Base-by-base conservation (phyloP, 2,329 filamentous ascomycete genomes). In the Geosmithia flava region DNA sequence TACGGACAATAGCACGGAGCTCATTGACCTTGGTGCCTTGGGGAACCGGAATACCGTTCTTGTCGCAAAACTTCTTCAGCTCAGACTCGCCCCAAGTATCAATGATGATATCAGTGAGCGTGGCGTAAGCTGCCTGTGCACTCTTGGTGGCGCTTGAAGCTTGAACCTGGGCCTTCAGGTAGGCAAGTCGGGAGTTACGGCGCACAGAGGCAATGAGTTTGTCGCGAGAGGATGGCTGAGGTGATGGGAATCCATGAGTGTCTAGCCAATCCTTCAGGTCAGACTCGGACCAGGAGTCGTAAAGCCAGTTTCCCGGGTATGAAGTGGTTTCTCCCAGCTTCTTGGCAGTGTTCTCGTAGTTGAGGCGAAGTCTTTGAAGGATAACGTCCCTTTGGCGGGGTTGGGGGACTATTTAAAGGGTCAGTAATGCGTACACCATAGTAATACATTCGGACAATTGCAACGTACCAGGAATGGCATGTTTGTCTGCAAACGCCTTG, bases 251-350 rank as follows among this genome's bases (percentile, higher is more conserved):
- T 47, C 93, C 93, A 55, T 88, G 81, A 55, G 84, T 83, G 59
- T 97, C 93, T 44, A 96, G 83, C 85, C 87, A 98, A 55, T 86
- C 78, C 74, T 97, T 97, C 53, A 95, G 70, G 46, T 96, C 91
- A 54, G 90, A 96, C 54, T 95, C 87, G 47, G 86, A 83, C 93
- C 93, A 98, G 7, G 83, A 75, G 51, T 82, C 76, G 62, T 96
- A 98, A 42, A 97, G 71, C 93, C 93, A 97, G 69, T 96, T 81
- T 40, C 93, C 93, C 33, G 93, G 93, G 61, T 97, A 97, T n/a
- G 80, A 69, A 47, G 79, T 70, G 15, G 87, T 84, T 67, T 96
- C 84, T 51, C 87, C 87, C 11, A 64, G 63, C 66, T 81, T 81
- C 66, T 87, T 81, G 16, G 91, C 88, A 49, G 82, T 68, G 1